Conservation (phyloP, 1,284 basidiomycete genomes). For the Ceratobasidium sp. region DNA sequence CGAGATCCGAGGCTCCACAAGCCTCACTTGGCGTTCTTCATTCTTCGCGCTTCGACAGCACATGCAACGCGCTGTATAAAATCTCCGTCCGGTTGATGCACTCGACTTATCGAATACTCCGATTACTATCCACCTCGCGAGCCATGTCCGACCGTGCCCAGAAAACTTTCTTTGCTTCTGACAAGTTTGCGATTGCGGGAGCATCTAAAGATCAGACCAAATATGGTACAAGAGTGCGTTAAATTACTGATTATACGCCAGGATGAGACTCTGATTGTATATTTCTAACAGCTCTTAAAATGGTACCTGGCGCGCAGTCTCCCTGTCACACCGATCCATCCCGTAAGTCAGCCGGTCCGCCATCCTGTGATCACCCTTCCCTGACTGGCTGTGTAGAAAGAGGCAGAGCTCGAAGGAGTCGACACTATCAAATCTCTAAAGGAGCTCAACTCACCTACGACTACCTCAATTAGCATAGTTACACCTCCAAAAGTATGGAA, state of each 20-base stretch:
- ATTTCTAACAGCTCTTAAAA: conserved; percentile 69
- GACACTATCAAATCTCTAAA: conserved; percentile 68
- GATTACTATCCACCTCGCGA: conserved; percentile 18
- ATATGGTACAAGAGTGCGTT: conserved; percentile 76
- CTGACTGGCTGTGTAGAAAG: conserved; percentile 63
- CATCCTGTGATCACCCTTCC: conserved; percentile 23
- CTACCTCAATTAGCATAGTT: conserved; percentile 85
- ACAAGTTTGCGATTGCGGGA: conserved; percentile 80
- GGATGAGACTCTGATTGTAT: conserved; percentile 3
- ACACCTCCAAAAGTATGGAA: conserved; percentile 75
- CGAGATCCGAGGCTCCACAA: conserved; percentile 1
- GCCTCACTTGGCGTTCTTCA: background rate
- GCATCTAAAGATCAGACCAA: conserved; percentile 83
- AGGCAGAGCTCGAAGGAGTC: conserved; percentile 74
- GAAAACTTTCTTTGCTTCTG: conserved; percentile 67
- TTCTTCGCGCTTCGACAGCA: conserved; percentile 8
- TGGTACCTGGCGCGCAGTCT: conserved; percentile 79
- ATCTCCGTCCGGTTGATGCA: background rate
- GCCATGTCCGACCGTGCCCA: conserved; percentile 38
- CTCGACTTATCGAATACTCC: background rate
- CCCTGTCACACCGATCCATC: conserved; percentile 79
- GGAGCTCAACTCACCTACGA: conserved; percentile 72
- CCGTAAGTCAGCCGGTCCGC: conserved; percentile 59
- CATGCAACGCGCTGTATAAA: background rate
- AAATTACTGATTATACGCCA: background rate